Base-by-base conservation (phyloP, 2,329 filamentous ascomycete genomes). In the Fusarium subtropicale region DNA sequence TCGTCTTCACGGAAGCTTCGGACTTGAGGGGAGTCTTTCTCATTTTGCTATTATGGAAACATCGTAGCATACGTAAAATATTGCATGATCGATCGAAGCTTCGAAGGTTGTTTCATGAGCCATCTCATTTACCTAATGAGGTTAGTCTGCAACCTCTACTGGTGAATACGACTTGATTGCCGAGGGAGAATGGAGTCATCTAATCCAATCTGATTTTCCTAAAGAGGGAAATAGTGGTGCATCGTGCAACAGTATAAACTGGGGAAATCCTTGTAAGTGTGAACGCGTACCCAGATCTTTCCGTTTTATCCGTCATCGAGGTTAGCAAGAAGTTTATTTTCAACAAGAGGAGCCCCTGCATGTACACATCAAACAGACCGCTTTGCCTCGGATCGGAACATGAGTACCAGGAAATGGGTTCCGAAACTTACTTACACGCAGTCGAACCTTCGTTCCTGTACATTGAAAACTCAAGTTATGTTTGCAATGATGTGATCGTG, bases 171-270 rank as follows among this genome's bases (percentile, higher is more conserved):
- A 7, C 15, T 28, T 30, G 18, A 3, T 3, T 7, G 9, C 16
- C 22, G 26, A 12, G 7, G 5, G 9, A 30, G 4, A 2, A 45
- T 28, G 11, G 26, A 45, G 16, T 45, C 26, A 20, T 20, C 42
- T 8, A 38, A 64, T 61, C 56, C 56, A 57, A 64, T 50, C 60
- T 64, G 31, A 64, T 64, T 64, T 64, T 64, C 60, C 60, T 64
- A 64, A 45, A 45, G 11, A 18, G 10, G 60, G 2, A 64, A 48
- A 63, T 22, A 28, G 4, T 39, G 41, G 41, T 22, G 7, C 11
- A 12, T 12, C 6, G 7, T 22, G 28, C 28, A 15, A 13, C 12
- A 13, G 1, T 4, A 5, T 39, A 11, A 15, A 22, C 12, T 39
- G 36, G 7, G 11, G 8, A 39, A 39, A 22, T 13, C 11, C n/a